A percentile compares a stretch with the other conserved stretches of the same genome.
Evolutionary conservation across 345 rosid species (phyloP).

Genomic region (Gossypium sturtianum): DNA sequence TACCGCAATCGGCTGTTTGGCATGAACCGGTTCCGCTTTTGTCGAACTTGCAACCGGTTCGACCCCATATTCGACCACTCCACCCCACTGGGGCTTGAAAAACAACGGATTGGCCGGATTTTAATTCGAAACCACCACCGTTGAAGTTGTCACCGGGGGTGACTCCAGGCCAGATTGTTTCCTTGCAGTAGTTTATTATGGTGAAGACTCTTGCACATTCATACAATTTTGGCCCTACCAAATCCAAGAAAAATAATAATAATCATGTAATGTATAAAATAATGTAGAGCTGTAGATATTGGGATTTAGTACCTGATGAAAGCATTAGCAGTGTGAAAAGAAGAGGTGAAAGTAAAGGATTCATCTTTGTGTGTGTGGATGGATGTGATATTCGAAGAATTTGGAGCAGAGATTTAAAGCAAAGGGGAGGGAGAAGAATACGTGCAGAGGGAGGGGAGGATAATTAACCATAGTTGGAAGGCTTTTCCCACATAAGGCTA

Average conservation of each 20-base stretch:
- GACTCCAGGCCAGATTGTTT: constrained; percentile 77
- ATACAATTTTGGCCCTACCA: constrained; percentile 34
- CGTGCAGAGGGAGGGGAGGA: constrained; percentile 30
- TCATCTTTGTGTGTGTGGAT: neutral
- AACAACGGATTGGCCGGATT: constrained; percentile 54
- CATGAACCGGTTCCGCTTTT: constrained; percentile 57
- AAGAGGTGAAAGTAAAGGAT: constrained; percentile 20
- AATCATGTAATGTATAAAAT: neutral
- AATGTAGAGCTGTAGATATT: too few relatives aligned
- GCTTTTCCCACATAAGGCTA: constrained; percentile 15
- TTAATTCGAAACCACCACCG: constrained; percentile 56
- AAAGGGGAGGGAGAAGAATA: constrained; percentile 27
- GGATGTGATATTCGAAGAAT: neutral
- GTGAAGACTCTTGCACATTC: constrained; percentile 62
- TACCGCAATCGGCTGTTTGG: constrained; percentile 68
- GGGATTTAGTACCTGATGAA: constrained; percentile 36
- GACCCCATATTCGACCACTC: constrained; percentile 90
- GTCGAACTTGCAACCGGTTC: constrained; percentile 74
- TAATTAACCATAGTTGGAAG: neutral
- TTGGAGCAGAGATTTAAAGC: constrained; percentile 18
- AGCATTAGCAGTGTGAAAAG: constrained; percentile 24
- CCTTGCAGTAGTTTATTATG: constrained; percentile 56
- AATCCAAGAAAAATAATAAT: neutral
- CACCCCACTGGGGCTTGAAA: constrained; percentile 60
- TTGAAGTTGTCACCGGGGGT: constrained; percentile 47